These are phyloP conservation scores for Massariosphaeria phaeospora DNA, from an alignment of 495 filamentous ascomycete species.

Conservation along the genomic window DNA sequence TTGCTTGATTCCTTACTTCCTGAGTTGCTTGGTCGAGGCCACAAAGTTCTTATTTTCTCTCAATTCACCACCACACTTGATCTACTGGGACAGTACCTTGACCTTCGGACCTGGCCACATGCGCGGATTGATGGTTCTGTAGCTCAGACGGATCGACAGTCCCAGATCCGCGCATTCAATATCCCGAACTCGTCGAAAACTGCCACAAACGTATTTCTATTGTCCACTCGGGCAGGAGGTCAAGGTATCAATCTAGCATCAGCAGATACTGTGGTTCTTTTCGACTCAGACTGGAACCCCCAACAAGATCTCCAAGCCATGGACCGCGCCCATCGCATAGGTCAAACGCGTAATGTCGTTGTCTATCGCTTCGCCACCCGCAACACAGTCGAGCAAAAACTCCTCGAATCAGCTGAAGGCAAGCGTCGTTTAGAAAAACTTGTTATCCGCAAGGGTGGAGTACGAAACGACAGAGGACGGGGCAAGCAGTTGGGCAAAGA, in stretches of 20 bases:
- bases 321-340: constrained; percentile 91
- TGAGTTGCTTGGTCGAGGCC: constrained; percentile 63
- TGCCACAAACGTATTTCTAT: constrained; percentile 71
- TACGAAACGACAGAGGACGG: constrained; percentile 55
- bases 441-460: constrained; percentile 88
- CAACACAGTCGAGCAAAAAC: constrained; percentile 82
- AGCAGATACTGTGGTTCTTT: constrained; percentile 70
- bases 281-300: constrained; percentile 91
- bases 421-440: constrained; percentile 93
- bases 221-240: constrained; percentile 86
- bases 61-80: constrained; percentile 95
- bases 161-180: constrained; percentile 86
- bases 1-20: constrained; percentile 83
- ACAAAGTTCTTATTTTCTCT: constrained; percentile 93
- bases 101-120: constrained; percentile 66
- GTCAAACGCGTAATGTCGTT: constrained; percentile 84
- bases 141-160: constrained; percentile 69
- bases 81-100: constrained; percentile 79
- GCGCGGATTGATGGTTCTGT: constrained; percentile 93
- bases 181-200: constrained; percentile 42
- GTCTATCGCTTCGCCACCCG: constrained; percentile 95
- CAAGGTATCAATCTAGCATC: constrained; percentile 84
- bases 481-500: constrained; percentile 42
- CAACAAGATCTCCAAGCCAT: constrained; percentile 96
- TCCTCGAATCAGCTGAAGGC: constrained; percentile 82